phyloP scores from a whole-genome alignment of 139 green algal species.

The Coelastrella sp. region DNA sequence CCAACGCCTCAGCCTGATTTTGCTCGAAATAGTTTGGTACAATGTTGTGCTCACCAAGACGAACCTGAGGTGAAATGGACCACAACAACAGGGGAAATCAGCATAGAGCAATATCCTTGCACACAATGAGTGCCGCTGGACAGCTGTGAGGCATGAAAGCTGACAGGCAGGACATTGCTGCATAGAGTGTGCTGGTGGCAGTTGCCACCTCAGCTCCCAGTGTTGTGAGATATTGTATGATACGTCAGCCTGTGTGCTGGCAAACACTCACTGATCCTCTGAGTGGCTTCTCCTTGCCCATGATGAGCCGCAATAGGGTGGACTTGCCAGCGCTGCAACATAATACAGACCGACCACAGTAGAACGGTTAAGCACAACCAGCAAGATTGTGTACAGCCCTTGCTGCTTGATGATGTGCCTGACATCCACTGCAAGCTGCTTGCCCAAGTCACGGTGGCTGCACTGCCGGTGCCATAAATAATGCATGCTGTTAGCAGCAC shows the following conservation, averaged over 20 bases:
- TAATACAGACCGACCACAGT: not conserved
- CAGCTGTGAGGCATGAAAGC: not conserved
- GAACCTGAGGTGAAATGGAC: conserved; percentile 44
- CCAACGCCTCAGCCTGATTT: conserved; percentile 97
- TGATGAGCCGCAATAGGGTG: conserved; percentile 96
- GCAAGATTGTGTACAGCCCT: not conserved
- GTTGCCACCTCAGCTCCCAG: too few species aligned
- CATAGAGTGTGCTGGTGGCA: not conserved
- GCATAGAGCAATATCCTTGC: too few species aligned
- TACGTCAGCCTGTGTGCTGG: not conserved
- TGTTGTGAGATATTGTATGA: not conserved
- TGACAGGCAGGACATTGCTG: not conserved
- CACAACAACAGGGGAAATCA: too few species aligned
- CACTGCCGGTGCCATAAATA: too few species aligned
- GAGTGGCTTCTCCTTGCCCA: conserved; percentile 88
- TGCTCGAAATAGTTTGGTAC: conserved; percentile 57
- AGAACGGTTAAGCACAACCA: not conserved
- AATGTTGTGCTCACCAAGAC: conserved; percentile 87
- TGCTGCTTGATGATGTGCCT: not conserved
- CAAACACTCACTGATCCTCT: conserved; percentile 24
- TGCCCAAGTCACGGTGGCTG: too few species aligned
- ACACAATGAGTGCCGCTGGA: too few species aligned
- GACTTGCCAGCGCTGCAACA: conserved; percentile 84
- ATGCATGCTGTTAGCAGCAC: too few species aligned
- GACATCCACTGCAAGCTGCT: too few species aligned